Conservation (phyloP, 2,329 filamentous ascomycete genomes). For the Penicillium capsulatum region DNA sequence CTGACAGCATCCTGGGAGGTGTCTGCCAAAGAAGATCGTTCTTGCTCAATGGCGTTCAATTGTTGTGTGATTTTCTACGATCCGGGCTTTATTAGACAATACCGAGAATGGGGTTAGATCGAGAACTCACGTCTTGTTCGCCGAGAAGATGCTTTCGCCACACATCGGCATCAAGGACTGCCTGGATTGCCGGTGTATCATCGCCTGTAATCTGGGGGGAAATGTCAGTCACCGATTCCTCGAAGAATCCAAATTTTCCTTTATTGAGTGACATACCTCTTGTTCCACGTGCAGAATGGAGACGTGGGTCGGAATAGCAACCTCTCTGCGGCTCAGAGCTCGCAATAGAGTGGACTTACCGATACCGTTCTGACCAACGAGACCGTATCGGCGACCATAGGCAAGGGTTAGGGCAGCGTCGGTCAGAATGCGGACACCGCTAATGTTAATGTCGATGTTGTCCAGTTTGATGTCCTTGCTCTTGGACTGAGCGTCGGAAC, state of each 20-base stretch:
- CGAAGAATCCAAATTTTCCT: too few species aligned
- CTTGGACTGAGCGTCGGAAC: constrained; percentile 67
- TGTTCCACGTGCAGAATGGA: constrained; percentile 99
- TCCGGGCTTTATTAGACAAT: constrained; percentile 11
- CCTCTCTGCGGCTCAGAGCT: constrained; percentile 85
- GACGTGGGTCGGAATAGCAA: constrained; percentile 93
- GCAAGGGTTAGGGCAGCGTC: constrained; percentile 88
- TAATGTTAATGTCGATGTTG: constrained; percentile 89
- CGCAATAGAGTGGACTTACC: constrained; percentile 93
- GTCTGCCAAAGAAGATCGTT: constrained; percentile 77
- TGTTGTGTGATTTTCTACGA: constrained; percentile 69
- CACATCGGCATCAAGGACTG: constrained; percentile 93
- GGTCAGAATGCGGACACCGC: constrained; percentile 79
- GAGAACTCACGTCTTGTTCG: constrained; percentile 69
- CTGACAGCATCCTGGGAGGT: constrained; percentile 83
- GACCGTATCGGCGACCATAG: constrained; percentile 89
- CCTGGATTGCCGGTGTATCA: constrained; percentile 90
- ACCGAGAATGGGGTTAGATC: background rate
- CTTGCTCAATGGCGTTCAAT: constrained; percentile 70
- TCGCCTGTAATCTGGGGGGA: constrained; percentile 74
- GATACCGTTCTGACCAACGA: constrained; percentile 99
- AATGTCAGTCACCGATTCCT: constrained; percentile 24
- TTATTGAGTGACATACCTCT: too few species aligned
- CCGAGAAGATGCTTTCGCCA: constrained; percentile 93
- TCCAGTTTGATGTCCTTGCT: constrained; percentile 99